Evolutionary conservation across 2,329 filamentous ascomycete species (phyloP), one percentile per base, ranked within the genome.

Genomic region (Curvularia spicifera): DNA sequence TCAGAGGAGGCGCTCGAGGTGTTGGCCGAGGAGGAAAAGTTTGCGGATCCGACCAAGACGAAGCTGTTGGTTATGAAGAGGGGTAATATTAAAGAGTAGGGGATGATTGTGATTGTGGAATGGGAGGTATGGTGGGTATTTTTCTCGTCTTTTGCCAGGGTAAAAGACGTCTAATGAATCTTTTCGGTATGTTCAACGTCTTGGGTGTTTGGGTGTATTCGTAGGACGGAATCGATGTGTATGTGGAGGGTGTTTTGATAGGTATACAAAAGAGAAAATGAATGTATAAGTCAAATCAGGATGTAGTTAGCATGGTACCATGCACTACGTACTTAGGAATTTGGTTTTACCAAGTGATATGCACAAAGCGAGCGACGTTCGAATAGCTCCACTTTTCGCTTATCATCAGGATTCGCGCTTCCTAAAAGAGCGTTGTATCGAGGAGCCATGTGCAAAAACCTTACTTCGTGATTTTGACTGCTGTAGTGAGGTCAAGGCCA

Each of bases 21-120:
- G 1, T 13, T 65, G 15, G 63, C 61, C 13, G 64, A 67, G 51
- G 64, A 67, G 46, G 63, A 49, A 13, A 67, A 67, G n/a, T 67
- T 67, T 26, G 51, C 51, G 12, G 58, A 62, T 20, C 35, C 52
- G n/a, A 28, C 50, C 2, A 65, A 65, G 37, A 65, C 58, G 0
- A 67, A 60, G 29, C 8, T 67, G 33, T 33, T 67, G 12, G 56
- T 67, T 3, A 65, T 67, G 64, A 59, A 61, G 53, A 59, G 57
- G 43, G 57, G 58, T 5, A 40, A 58, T 13, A 59, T 51, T 37
- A 20, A 29, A 6, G 13, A 10, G 40, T 5, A n/a, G 20, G 12
- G 12, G 13, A 12, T 15, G 31, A 8, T 13, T 13, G 15, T 15
- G 31, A 33, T 33, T 31, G 28, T 26, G 9, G 28, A 31, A 31